A percentile compares a stretch with the other conserved stretches of the same genome.
Evolutionary conservation across 1,284 basidiomycete genomes (phyloP).

Genomic region (Ganoderma boninense): DNA sequence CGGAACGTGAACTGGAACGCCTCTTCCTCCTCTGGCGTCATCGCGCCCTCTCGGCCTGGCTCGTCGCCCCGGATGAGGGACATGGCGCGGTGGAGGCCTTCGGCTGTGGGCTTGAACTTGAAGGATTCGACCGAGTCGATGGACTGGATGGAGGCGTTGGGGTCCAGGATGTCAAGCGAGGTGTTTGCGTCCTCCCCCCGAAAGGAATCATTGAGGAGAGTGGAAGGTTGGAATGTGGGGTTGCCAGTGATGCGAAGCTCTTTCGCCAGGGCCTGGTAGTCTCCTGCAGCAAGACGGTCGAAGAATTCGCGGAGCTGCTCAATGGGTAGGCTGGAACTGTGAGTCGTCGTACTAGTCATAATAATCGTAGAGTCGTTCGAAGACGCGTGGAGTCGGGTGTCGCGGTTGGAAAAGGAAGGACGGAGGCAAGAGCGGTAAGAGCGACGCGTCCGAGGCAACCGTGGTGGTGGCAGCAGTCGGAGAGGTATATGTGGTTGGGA

Average conservation of each 20-base stretch:
- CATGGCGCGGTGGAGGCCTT: conserved; percentile 29
- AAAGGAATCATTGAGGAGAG: background rate
- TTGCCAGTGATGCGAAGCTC: conserved; percentile 21
- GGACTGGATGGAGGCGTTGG: conserved; percentile 15
- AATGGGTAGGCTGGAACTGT: conserved; percentile 6
- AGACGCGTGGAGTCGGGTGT: background rate
- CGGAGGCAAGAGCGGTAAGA: background rate
- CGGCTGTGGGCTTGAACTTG: conserved; percentile 26
- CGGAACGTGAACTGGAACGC: conserved; percentile 63
- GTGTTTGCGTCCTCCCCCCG: background rate
- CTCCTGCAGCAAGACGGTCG: conserved; percentile 31
- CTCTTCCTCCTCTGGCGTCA: conserved; percentile 26
- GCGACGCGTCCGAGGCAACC: conserved; percentile 7
- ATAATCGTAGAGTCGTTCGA: conserved; percentile 7
- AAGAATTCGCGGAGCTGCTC: conserved; percentile 28
- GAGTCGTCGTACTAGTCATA: conserved; percentile 14
- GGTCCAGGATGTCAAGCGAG: background rate
- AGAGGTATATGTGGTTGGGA: conserved; percentile 22
- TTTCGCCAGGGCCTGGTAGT: conserved; percentile 26
- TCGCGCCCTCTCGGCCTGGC: background rate
- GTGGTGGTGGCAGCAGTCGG: conserved; percentile 17
- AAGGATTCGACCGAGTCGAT: conserved; percentile 20
- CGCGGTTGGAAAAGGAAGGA: background rate
- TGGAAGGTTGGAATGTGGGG: background rate
- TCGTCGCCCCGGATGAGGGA: conserved; percentile 24